Conservation (phyloP, 2,329 filamentous ascomycete genomes). For the Akanthomyces dipterigenus region DNA sequence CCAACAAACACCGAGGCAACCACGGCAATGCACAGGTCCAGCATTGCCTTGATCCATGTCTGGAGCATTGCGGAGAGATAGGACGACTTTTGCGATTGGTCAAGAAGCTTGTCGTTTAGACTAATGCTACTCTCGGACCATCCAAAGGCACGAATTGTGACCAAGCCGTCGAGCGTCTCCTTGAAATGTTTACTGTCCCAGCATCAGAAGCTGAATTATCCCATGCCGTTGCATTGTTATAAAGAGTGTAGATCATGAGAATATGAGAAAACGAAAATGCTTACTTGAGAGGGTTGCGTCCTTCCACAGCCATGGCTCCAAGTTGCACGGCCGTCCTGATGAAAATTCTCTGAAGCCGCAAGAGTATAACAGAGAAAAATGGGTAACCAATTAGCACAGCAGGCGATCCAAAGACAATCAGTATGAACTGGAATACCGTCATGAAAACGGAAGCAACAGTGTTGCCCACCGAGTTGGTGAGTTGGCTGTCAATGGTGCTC, state of each 20-base stretch:
- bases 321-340: background rate
- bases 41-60: background rate
- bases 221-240: no score
- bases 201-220: background rate
- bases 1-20: constrained; percentile 2
- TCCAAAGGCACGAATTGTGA: constrained; percentile 5
- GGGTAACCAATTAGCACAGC: constrained; percentile 1
- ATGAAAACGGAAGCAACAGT: background rate
- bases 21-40: constrained; percentile 5
- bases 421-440: background rate
- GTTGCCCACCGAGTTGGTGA: background rate
- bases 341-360: background rate
- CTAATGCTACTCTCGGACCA: background rate
- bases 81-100: constrained; percentile 1
- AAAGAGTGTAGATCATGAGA: background rate
- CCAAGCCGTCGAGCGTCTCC: constrained; percentile 3
- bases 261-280: background rate
- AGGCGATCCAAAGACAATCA: background rate
- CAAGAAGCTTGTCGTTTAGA: background rate
- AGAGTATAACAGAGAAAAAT: background rate
- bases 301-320: constrained; percentile 1
- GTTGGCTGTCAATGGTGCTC: background rate
- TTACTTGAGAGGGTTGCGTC: constrained; percentile 3
- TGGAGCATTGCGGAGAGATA: constrained; percentile 2
- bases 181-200: background rate